Evolutionary conservation across 257 asterid genomes (phyloP).

Genomic region (Gentiana straminea): DNA sequence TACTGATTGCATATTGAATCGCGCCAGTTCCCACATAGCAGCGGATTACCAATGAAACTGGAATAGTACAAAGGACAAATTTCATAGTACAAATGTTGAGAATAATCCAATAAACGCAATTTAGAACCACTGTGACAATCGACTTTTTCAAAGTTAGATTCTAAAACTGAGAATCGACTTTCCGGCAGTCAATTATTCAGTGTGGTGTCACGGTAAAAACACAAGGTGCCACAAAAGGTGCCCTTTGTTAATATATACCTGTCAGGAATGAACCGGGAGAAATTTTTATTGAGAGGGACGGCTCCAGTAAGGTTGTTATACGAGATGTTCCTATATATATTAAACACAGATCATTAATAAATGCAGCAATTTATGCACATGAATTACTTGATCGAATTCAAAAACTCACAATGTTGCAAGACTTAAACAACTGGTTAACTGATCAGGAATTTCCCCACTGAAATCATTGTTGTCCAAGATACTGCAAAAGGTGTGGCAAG

Average conservation of each 20-base stretch:
- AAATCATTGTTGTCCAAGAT: conserved; percentile 54
- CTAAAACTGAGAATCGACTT: too few relatives aligned
- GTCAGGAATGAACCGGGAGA: conserved; percentile 73
- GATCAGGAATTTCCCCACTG: conserved; percentile 72
- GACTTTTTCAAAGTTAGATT: too few relatives aligned
- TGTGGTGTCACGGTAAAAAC: too few relatives aligned
- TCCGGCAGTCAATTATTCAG: too few relatives aligned
- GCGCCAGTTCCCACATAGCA: conserved; percentile 80
- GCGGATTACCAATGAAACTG: conserved; percentile 80
- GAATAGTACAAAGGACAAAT: not conserved
- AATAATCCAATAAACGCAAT: not conserved
- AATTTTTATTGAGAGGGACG: conserved; percentile 62
- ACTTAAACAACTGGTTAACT: conserved; percentile 72
- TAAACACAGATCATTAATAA: conserved; percentile 11
- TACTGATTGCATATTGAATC: conserved; percentile 75
- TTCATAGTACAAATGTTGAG: not conserved
- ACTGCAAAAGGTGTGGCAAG: conserved; percentile 31
- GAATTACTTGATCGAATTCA: not conserved
- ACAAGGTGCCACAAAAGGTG: too few relatives aligned
- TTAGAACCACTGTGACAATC: not conserved
- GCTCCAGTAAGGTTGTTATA: conserved; percentile 76
- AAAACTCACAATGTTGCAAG: conserved; percentile 63
- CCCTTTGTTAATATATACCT: conserved; percentile 31
- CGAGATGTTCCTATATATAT: conserved; percentile 54
- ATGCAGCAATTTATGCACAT: conserved; percentile 2